Percentiles rank a stretch among this genome's conserved stretches.
These are phyloP conservation scores for Bathelium albidoporum DNA, from an alignment of 495 filamentous ascomycete species.

Conservation along the genomic window DNA sequence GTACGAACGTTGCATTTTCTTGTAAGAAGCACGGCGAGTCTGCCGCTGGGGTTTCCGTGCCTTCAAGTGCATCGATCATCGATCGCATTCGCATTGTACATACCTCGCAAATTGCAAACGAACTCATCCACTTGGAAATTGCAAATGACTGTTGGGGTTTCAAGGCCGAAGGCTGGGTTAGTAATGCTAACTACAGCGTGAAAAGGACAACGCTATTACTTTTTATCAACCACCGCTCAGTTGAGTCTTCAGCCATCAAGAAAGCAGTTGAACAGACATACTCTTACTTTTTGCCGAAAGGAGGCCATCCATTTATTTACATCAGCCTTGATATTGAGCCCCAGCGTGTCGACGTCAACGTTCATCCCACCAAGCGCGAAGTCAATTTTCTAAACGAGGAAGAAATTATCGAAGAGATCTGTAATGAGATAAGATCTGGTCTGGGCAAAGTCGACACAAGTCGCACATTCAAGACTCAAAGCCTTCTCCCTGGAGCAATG, in stretches of 20 bases:
- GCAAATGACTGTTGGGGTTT: constrained; percentile 74
- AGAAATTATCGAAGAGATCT: constrained; percentile 85
- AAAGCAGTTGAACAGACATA: constrained; percentile 90
- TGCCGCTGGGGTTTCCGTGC: constrained; percentile 67
- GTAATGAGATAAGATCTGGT: constrained; percentile 65
- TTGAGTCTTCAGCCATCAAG: constrained; percentile 82
- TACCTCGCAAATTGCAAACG: constrained; percentile 76
- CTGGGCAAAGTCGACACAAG: constrained; percentile 88
- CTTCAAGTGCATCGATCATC: constrained; percentile 53
- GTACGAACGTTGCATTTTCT: constrained; percentile 78
- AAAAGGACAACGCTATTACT: constrained; percentile 83
- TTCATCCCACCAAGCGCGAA: constrained; percentile 95
- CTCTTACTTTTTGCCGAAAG: constrained; percentile 81
- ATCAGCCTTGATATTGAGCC: constrained; percentile 91
- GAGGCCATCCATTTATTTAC: constrained; percentile 89
- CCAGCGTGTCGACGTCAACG: constrained; percentile 88
- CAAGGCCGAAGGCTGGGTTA: constrained; percentile 67
- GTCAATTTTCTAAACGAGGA: constrained; percentile 98
- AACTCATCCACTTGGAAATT: constrained; percentile 67
- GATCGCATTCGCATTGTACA: constrained; percentile 89
- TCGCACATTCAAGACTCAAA: constrained; percentile 89
- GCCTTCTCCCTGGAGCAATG: constrained; percentile 57
- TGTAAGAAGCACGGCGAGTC: constrained; percentile 95
- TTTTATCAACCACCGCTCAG: constrained; percentile 97
- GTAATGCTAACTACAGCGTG: constrained; percentile 91